Evolutionary conservation across 768 basidiomycete genomes (phyloP).

Genomic region (Suillus ampliporus): DNA sequence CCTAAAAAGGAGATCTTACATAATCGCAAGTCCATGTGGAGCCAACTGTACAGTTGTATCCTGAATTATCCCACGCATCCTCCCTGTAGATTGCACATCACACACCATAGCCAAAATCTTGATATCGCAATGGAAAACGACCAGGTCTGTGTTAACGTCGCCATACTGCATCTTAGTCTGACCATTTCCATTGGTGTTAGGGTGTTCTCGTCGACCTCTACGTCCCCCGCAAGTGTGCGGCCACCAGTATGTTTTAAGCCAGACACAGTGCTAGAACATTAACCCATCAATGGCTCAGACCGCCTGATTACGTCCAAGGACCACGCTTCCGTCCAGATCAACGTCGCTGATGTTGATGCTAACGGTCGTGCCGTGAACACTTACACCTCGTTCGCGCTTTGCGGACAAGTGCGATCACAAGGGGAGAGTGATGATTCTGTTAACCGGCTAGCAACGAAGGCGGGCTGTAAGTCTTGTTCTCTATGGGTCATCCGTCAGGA

Average conservation of each 20-base stretch:
- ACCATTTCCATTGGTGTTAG: constrained; percentile 43
- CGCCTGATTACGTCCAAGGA: constrained; percentile 99
- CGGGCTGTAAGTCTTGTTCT: constrained; percentile 75
- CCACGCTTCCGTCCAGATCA: constrained; percentile 97
- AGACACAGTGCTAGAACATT: constrained; percentile 5
- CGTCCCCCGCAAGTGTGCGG: constrained; percentile 99
- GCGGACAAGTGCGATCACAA: constrained; percentile 90
- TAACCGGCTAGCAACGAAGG: constrained; percentile 95
- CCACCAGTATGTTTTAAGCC: constrained; percentile 76
- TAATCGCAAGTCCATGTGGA: constrained; percentile 5
- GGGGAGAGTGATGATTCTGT: constrained; percentile 97
- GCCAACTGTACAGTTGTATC: constrained; percentile 37
- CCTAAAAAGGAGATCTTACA: neutral
- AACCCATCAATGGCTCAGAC: constrained; percentile 54
- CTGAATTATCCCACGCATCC: constrained; percentile 34
- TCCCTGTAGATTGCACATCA: neutral
- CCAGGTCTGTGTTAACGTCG: constrained; percentile 56
- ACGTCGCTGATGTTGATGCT: constrained; percentile 92
- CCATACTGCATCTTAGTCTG: neutral
- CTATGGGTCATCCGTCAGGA: neutral
- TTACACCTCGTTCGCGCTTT: constrained; percentile 92
- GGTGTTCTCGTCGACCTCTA: constrained; percentile 99
- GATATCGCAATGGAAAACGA: constrained; percentile 85
- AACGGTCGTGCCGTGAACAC: constrained; percentile 80
- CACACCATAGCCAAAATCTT: constrained; percentile 12